Evolutionary conservation across 2,329 filamentous ascomycete species (phyloP), one percentile per base, ranked within the genome.

Genomic region (Sporothrix sp.): DNA sequence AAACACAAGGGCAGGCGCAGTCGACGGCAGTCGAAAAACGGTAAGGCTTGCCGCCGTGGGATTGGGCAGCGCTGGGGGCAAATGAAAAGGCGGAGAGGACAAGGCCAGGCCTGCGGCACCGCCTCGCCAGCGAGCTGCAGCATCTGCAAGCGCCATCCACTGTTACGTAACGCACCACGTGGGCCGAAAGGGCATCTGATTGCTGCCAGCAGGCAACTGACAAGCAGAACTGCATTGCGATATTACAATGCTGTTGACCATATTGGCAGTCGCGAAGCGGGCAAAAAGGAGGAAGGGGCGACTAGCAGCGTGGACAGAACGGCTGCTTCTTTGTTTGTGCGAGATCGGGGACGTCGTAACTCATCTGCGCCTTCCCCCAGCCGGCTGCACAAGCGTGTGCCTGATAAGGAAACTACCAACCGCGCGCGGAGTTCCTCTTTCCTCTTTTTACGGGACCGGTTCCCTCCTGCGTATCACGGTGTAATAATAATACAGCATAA

Each of bases 151-250:
- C 38, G 23, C 16, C 37, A 20, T 25, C 27, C 14, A 16, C 32
- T 7, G 32, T 50, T 50, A 50, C 39, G 48, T 50, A 50, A 50
- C 32, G 39, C 32, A 38, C 1, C 48, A 50, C 48, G 48, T 50
- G 48, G 30, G 40, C 27, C 30, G 10, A 32, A 36, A 38, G 38
- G 38, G 18, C 48, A 37, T 42, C 37, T 48, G 46, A 48, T 48
- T 48, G 46, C 35, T 48, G 32, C 32, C 43, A 14, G 43, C 25
- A 20, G 43, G 32, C 27, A 14, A 27, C n/a, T 28, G 32, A 32
- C 27, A 28, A 20, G 43, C 40, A 44, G 25, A 36, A 33, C n/a
- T n/a, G n/a, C n/a, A n/a, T n/a, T n/a, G n/a, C n/a, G n/a, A n/a
- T n/a, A n/a, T n/a, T n/a, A n/a, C n/a, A n/a, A n/a, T n/a, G n/a